These are phyloP conservation scores for Teratosphaeria pseudoeucalypti DNA, from an alignment of 2,329 filamentous ascomycete genomes.

Conservation along the genomic window DNA sequence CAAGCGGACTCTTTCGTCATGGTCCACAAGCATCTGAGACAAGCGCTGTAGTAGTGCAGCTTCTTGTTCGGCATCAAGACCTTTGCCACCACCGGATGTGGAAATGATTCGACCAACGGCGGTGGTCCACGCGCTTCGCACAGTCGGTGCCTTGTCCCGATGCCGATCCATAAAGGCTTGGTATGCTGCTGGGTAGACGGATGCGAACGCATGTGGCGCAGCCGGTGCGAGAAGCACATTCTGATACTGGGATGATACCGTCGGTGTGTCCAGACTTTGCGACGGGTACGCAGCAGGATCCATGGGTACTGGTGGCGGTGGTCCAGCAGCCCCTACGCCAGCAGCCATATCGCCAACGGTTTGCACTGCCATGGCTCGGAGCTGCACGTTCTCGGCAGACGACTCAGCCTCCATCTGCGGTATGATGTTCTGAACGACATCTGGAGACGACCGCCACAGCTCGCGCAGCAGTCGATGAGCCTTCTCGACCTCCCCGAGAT, in stretches of 20 bases:
- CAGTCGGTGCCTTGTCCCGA: conserved; percentile 73
- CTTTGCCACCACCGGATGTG: conserved; percentile 86
- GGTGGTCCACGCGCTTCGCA: conserved; percentile 78
- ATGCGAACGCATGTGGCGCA: conserved; percentile 80
- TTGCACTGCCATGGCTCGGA: conserved; percentile 81
- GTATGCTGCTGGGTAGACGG: conserved; percentile 68
- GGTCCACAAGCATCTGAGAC: conserved; percentile 72
- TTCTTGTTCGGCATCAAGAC: conserved; percentile 75
- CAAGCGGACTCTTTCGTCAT: conserved; percentile 81
- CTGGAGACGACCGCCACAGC: conserved; percentile 83
- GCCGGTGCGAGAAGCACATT: conserved; percentile 69
- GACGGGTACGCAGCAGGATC: conserved; percentile 83
- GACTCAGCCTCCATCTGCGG: conserved; percentile 89
- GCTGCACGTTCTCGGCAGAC: conserved; percentile 74
- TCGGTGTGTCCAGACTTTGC: conserved; percentile 36
- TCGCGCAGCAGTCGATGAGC: conserved; percentile 84
- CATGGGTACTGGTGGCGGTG: conserved; percentile 59
- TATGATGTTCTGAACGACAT: conserved; percentile 83
- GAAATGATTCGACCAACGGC: conserved; percentile 74
- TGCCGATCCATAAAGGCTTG: conserved; percentile 74
- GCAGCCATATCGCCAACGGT: conserved; percentile 92
- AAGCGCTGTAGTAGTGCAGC: conserved; percentile 57
- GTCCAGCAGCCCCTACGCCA: conserved; percentile 83
- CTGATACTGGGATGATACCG: conserved; percentile 35
- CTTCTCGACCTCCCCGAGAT: conserved; percentile 78